Percentiles rank a stretch among this genome's conserved stretches.
Conservation (phyloP, 169 alveolate genomes). For the Sarcocystis neurona region DNA sequence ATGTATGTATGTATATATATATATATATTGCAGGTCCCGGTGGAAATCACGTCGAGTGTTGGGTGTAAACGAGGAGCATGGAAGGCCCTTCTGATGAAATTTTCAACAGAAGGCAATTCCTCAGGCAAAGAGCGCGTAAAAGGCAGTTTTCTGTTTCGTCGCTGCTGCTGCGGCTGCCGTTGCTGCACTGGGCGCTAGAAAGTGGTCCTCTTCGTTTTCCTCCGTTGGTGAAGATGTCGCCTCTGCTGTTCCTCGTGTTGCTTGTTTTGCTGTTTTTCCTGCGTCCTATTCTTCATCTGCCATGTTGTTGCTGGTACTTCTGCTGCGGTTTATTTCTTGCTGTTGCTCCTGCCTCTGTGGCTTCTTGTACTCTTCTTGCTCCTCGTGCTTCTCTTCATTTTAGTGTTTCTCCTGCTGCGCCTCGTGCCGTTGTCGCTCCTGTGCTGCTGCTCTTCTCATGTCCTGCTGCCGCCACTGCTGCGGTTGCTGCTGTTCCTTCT, state of each 20-base stretch:
- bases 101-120: too few relatives aligned
- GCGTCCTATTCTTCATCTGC: not conserved
- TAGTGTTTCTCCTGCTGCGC: not conserved
- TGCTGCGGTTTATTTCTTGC: too few relatives aligned
- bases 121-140: not conserved
- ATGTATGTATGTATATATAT: not conserved
- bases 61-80: slow-evolving; percentile 84
- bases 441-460: too few relatives aligned
- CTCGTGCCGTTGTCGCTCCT: slow-evolving; percentile 19
- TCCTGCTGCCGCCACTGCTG: too few relatives aligned
- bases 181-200: slow-evolving; percentile 17
- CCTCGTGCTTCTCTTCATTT: not conserved
- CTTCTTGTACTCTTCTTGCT: too few relatives aligned
- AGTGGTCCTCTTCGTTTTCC: not conserved
- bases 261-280: not conserved
- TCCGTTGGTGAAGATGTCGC: too few relatives aligned
- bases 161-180: slow-evolving; percentile 35
- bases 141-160: not conserved
- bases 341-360: too few relatives aligned
- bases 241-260: not conserved
- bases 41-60: slow-evolving; percentile 83
- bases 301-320: not conserved
- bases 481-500: too few relatives aligned
- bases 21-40: slow-evolving; percentile 67
- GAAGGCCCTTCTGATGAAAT: slow-evolving; percentile 88